Conservation (phyloP, 2,329 filamentous ascomycete species). For the Scedosporium aurantiacum region DNA sequence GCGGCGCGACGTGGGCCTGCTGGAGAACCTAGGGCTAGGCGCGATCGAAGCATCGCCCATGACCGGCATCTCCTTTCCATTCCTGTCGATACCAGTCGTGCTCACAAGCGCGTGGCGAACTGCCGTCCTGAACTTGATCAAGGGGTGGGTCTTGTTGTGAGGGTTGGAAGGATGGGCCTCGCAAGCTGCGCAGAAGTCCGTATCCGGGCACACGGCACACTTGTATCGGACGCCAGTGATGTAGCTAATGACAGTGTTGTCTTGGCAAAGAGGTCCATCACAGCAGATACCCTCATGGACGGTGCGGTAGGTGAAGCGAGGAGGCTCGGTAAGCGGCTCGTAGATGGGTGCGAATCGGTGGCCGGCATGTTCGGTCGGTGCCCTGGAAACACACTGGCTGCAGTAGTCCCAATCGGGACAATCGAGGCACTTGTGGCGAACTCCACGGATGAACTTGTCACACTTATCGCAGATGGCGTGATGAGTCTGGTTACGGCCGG, state of each 20-base stretch:
- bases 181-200: slow-evolving; percentile 89
- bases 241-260: slow-evolving; percentile 43
- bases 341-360: slow-evolving; percentile 89
- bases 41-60: slow-evolving; percentile 54
- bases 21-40: slow-evolving; percentile 35
- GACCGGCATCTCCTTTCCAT: slow-evolving; percentile 50
- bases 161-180: slow-evolving; percentile 75
- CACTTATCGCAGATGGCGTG: slow-evolving; percentile 92
- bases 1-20: slow-evolving; percentile 53
- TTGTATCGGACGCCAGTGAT: slow-evolving; percentile 89
- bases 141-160: slow-evolving; percentile 91
- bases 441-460: slow-evolving; percentile 66
- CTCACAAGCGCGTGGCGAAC: slow-evolving; percentile 80
- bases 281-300: slow-evolving; percentile 83
- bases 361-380: slow-evolving; percentile 58
- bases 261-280: slow-evolving; percentile 75
- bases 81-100: slow-evolving; percentile 66
- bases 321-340: slow-evolving; percentile 43
- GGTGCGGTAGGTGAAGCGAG: slow-evolving; percentile 22
- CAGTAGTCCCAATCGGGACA: slow-evolving; percentile 99
- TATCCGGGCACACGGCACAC: slow-evolving; percentile 90
- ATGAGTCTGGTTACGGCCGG: slow-evolving; percentile 74
- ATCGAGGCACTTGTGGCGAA: slow-evolving; percentile 92
- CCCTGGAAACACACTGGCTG: slow-evolving; percentile 57
- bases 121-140: slow-evolving; percentile 94